Percentiles rank a stretch among this genome's conserved stretches.
Evolutionary conservation across 768 basidiomycete genomes (phyloP).

Genomic region (Antrodiella citrinella): DNA sequence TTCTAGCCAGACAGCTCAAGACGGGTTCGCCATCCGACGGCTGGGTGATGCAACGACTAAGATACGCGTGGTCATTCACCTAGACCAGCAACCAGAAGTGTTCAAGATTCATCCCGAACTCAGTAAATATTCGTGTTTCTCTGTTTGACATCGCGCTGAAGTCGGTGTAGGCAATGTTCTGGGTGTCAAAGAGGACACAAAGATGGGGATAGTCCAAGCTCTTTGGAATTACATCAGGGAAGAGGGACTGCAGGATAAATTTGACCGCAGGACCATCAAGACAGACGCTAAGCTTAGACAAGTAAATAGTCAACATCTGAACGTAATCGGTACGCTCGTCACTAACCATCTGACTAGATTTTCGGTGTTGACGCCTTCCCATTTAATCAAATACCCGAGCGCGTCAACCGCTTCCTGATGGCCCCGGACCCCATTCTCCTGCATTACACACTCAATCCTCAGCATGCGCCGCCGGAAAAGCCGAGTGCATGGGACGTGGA

Average conservation of each 20-base stretch:
- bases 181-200: constrained; percentile 78
- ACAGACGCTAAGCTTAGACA: constrained; percentile 60
- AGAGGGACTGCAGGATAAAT: constrained; percentile 75
- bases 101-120: constrained; percentile 75
- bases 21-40: constrained; percentile 81
- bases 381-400: constrained; percentile 78
- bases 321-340: too few relatives aligned
- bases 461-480: constrained; percentile 50
- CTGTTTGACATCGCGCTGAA: background rate
- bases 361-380: constrained; percentile 61
- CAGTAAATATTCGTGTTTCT: constrained; percentile 28
- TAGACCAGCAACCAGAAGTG: constrained; percentile 83
- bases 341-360: constrained; percentile 49
- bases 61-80: constrained; percentile 74
- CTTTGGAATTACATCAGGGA: constrained; percentile 92
- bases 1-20: constrained; percentile 54
- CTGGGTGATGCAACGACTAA: constrained; percentile 75
- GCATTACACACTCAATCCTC: constrained; percentile 66
- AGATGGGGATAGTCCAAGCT: constrained; percentile 70
- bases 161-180: constrained; percentile 45
- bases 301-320: constrained; percentile 37
- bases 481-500: constrained; percentile 77
- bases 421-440: constrained; percentile 77
- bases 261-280: constrained; percentile 61
- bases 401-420: constrained; percentile 71